Percentiles rank a stretch among this genome's conserved stretches.
Evolutionary conservation across 2,329 filamentous ascomycete species (phyloP).

Genomic region (Aspergillus ibericus): DNA sequence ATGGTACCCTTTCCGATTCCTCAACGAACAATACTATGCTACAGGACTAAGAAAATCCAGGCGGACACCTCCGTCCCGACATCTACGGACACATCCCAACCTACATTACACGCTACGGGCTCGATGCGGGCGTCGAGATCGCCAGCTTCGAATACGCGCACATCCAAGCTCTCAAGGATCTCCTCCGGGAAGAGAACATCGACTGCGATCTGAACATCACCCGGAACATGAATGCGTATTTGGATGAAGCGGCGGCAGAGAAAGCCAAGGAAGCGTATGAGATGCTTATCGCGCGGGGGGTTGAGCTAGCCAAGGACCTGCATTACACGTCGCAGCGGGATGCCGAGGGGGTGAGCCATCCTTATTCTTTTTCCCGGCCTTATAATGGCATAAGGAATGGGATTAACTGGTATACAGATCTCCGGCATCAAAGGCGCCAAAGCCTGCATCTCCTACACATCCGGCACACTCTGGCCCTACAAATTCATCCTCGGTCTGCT

Average conservation of each 20-base stretch:
- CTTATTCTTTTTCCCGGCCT: neutral
- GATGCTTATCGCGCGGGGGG: constrained; percentile 29
- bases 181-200: constrained; percentile 44
- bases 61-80: constrained; percentile 47
- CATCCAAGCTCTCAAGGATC: constrained; percentile 43
- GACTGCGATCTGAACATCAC: constrained; percentile 49
- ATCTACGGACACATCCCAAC: constrained; percentile 43
- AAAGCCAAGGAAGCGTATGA: constrained; percentile 31
- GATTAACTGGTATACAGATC: constrained; percentile 18
- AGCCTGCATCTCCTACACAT: constrained; percentile 38
- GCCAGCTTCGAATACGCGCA: constrained; percentile 45
- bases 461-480: constrained; percentile 60
- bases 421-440: constrained; percentile 44
- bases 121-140: constrained; percentile 40
- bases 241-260: constrained; percentile 35
- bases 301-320: constrained; percentile 33
- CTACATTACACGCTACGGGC: constrained; percentile 38
- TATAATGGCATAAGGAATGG: neutral
- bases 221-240: constrained; percentile 44
- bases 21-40: neutral
- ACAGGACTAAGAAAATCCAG: constrained; percentile 6
- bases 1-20: constrained; percentile 30
- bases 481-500: constrained; percentile 75
- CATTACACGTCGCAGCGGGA: constrained; percentile 25
- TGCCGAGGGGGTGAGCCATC: constrained; percentile 31